phyloP scores from a whole-genome alignment of 1,284 basidiomycete genomes.

The Cryptococcus sp. region DNA sequence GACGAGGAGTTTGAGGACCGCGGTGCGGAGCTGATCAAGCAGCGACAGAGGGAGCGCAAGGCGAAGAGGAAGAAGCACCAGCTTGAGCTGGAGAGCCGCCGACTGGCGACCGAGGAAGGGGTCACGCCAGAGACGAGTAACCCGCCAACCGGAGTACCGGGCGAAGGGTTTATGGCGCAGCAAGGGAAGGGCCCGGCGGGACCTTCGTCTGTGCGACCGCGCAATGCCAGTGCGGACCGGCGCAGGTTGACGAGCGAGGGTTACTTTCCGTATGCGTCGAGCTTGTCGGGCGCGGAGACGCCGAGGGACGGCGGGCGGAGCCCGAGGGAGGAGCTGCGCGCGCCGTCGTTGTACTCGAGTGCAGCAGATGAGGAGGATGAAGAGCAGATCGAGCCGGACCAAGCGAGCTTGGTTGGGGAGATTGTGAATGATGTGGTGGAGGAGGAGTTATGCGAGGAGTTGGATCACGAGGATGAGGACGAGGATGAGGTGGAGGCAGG shows the following conservation, averaged over 20 bases:
- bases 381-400: conserved; percentile 20
- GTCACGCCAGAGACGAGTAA: conserved; percentile 16
- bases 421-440: conserved; percentile 31
- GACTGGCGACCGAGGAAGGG: conserved; percentile 21
- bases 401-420: conserved; percentile 25
- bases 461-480: conserved; percentile 20
- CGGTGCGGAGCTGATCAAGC: conserved; percentile 56
- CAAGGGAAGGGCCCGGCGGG: conserved; percentile 15
- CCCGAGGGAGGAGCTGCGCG: conserved; percentile 21
- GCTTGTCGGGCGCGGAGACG: conserved; percentile 24
- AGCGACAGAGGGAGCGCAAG: conserved; percentile 54
- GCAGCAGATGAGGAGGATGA: conserved; percentile 33
- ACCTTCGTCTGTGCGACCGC: conserved; percentile 20
- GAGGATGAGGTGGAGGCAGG: conserved; percentile 36
- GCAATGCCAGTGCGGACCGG: conserved; percentile 17
- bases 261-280: conserved; percentile 26
- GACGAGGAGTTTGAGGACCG: conserved; percentile 55
- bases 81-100: conserved; percentile 22
- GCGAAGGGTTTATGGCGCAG: conserved; percentile 18
- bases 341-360: conserved; percentile 27
- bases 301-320: conserved; percentile 25
- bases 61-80: conserved; percentile 36
- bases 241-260: conserved; percentile 7
- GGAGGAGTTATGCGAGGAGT: conserved; percentile 26
- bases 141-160: conserved; percentile 18